Conservation (phyloP, 164 flowering plant genomes). For the Umbilicus rupestris region DNA sequence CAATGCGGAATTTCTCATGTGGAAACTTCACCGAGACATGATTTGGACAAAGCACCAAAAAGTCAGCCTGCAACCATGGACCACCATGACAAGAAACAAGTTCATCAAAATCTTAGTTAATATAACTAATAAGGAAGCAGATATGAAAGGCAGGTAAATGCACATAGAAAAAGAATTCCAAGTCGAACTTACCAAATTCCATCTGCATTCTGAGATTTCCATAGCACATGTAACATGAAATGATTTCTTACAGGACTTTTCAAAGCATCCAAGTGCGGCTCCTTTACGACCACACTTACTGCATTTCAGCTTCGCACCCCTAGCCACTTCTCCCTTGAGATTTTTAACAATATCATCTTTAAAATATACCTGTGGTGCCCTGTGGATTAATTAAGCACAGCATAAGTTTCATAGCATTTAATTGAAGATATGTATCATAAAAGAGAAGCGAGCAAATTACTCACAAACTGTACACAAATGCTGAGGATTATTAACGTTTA, state of each 20-base stretch:
- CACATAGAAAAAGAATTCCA: background rate
- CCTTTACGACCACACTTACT: slow-evolving; percentile 58
- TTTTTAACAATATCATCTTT: slow-evolving; percentile 36
- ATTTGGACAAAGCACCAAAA: slow-evolving; percentile 60
- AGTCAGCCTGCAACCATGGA: slow-evolving; percentile 38
- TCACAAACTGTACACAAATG: too few relatives aligned
- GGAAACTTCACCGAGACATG: slow-evolving; percentile 61
- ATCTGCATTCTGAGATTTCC: slow-evolving; percentile 39
- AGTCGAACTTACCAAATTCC: slow-evolving; percentile 49
- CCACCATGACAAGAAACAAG: slow-evolving; percentile 4
- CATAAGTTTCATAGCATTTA: background rate
- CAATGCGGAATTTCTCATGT: slow-evolving; percentile 33
- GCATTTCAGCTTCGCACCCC: slow-evolving; percentile 70
- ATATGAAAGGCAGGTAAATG: background rate
- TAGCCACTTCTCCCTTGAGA: slow-evolving; percentile 50
- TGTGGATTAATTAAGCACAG: slow-evolving; percentile 17
- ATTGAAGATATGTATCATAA: too few relatives aligned
- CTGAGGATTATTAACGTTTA: background rate
- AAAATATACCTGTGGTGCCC: slow-evolving; percentile 73
- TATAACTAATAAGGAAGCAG: background rate
- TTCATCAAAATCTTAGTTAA: background rate
- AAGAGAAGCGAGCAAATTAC: too few relatives aligned
- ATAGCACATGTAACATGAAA: slow-evolving; percentile 64
- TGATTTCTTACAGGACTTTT: slow-evolving; percentile 40
- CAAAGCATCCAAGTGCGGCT: slow-evolving; percentile 72